Evolutionary conservation across 2,329 filamentous ascomycete species (phyloP).

Genomic region (Colletotrichum musae): DNA sequence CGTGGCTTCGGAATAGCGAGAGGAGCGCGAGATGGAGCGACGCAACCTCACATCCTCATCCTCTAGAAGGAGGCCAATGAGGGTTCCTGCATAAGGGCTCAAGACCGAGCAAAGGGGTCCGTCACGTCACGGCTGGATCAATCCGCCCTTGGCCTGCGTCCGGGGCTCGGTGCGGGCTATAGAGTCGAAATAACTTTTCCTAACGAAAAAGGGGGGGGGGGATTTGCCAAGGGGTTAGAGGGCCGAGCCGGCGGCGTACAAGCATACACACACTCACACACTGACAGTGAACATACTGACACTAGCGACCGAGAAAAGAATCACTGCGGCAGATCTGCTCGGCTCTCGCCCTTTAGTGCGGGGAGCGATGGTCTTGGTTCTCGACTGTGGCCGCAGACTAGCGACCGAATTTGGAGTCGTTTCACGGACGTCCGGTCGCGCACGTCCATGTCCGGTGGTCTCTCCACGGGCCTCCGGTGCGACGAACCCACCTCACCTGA

Average conservation of each 20-base stretch:
- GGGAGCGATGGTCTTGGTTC: conserved; percentile 34
- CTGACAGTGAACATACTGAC: not conserved
- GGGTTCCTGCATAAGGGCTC: not conserved
- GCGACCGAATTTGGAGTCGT: conserved; percentile 28
- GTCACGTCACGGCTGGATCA: conserved; percentile 27
- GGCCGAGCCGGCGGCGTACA: not conserved
- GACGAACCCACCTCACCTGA: conserved; percentile 33
- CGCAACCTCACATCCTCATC: too few species aligned
- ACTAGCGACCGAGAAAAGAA: conserved; percentile 10
- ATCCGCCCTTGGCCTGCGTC: conserved; percentile 34
- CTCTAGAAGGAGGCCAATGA: conserved; percentile 20
- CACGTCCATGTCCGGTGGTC: conserved; percentile 36
- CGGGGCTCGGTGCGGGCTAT: conserved; percentile 31
- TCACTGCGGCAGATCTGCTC: conserved; percentile 6
- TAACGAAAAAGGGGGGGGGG: not conserved
- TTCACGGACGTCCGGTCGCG: conserved; percentile 41
- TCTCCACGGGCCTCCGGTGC: conserved; percentile 41
- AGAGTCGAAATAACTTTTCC: conserved; percentile 8
- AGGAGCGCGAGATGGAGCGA: conserved; percentile 25
- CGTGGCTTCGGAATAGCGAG: conserved; percentile 33
- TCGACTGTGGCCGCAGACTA: conserved; percentile 24
- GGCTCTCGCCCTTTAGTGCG: conserved; percentile 40
- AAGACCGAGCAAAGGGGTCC: conserved; percentile 29
- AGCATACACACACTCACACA: not conserved
- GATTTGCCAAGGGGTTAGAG: conserved; percentile 17